These are phyloP conservation scores for Colletotrichum sublineola DNA, from an alignment of 2,329 filamentous ascomycete genomes.

Conservation along the genomic window DNA sequence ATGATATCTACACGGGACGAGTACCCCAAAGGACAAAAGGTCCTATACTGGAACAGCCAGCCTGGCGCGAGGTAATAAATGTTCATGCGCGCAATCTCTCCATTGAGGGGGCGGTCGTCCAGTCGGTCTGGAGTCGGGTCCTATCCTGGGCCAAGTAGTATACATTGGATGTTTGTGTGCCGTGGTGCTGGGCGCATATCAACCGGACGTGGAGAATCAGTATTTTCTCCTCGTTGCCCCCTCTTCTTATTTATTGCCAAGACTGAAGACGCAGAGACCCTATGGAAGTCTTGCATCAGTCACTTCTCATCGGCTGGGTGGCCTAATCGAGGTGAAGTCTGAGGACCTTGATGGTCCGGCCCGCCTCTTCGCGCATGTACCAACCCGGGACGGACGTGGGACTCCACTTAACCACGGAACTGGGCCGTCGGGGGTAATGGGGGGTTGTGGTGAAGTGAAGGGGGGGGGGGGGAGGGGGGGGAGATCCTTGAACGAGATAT, in stretches of 20 bases:
- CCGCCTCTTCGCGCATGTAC: conserved; percentile 32
- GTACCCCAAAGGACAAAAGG: not conserved
- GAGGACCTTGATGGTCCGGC: conserved; percentile 40
- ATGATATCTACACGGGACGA: conserved; percentile 1
- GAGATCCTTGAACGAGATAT: not conserved
- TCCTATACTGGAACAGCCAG: conserved; percentile 1
- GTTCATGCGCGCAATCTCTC: not conserved
- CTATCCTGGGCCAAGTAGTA: too few relatives aligned
- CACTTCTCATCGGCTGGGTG: not conserved
- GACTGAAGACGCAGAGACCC: too few relatives aligned
- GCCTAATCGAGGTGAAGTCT: not conserved
- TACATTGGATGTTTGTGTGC: not conserved
- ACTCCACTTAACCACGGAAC: not conserved
- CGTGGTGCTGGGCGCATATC: not conserved
- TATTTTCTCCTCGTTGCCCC: too few relatives aligned
- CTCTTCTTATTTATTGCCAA: too few relatives aligned
- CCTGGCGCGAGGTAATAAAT: not conserved
- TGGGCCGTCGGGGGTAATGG: not conserved
- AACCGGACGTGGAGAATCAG: not conserved
- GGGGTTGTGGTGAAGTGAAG: not conserved
- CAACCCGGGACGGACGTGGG: conserved; percentile 4
- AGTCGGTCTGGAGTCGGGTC: not conserved
- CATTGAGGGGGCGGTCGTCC: not conserved
- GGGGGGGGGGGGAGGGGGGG: too few relatives aligned
- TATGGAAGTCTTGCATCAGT: not conserved